Evolutionary conservation across 129 eudicot species (phyloP).

Genomic region (Solidago caesia): DNA sequence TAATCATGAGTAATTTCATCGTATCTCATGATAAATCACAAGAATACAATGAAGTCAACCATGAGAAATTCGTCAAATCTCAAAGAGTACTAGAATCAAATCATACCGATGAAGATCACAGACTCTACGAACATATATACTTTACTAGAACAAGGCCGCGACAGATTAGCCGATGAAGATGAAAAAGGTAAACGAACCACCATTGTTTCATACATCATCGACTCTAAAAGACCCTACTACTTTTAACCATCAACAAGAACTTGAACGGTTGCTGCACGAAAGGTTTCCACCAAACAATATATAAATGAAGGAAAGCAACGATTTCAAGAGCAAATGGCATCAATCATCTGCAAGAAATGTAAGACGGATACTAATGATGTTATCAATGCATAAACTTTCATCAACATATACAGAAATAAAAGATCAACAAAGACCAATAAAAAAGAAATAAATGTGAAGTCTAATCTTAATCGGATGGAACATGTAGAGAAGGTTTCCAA

Average conservation of each 20-base stretch:
- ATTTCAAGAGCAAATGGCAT: constrained; percentile 17
- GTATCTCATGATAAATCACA: neutral
- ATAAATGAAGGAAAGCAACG: constrained; percentile 4
- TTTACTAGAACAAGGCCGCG: too few relatives aligned
- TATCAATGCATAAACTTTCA: neutral
- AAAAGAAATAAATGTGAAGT: neutral
- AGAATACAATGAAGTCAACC: neutral
- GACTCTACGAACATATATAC: too few relatives aligned
- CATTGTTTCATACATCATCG: neutral
- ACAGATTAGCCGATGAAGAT: too few relatives aligned
- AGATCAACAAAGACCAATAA: neutral
- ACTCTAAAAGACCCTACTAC: neutral
- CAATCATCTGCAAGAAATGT: constrained; percentile 22
- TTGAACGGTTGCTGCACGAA: neutral
- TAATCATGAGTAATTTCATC: too few relatives aligned
- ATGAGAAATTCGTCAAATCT: neutral
- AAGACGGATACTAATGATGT: neutral
- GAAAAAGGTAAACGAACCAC: neutral
- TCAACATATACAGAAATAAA: neutral
- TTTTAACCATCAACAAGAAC: neutral
- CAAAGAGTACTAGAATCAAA: too few relatives aligned
- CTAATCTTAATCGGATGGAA: neutral
- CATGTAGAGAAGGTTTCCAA: neutral
- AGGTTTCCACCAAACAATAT: neutral
- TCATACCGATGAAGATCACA: too few relatives aligned